Evolutionary conservation across 1,139 yeast genomes (phyloP), one percentile per base, ranked within the genome.

Genomic region (Yamadazyma dushanensis): DNA sequence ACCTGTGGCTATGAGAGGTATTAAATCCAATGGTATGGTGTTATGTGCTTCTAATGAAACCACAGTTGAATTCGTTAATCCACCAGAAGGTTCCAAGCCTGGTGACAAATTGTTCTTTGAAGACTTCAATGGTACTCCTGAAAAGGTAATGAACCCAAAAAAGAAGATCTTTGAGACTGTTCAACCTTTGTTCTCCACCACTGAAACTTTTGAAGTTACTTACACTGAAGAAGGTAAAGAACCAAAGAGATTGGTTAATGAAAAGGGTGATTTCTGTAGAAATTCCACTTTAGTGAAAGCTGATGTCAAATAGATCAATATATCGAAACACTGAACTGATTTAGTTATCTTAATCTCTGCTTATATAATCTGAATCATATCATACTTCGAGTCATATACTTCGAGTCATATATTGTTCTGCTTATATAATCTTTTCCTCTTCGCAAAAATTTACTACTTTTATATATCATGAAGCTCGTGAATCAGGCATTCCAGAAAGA

Each of bases 61-160:
- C 30, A 59, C 52, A 7, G 96, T 92, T 39, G 97, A 94, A 66
- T 88, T 94, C 54, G 94, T 92, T 49, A 83, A 84, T 62, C 97
- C 97, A 41, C 99, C 99, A 47, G 79, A 78, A 27, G 96, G 90
- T n/a, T 78, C 96, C 31, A 78, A 87, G 68, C 81, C 98, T 10
- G 99, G 99, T 66, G 98, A 94, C 66, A 89, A 89, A 73, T 76
- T 92, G 47, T 89, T 87, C 76, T 92, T 94, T 56, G 96, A 89
- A 67, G 94, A 87, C 41, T 89, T 71, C 61, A 83, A 88, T 54
- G 87, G 87, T 46, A 78, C 76, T 39, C 98, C 99, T 47, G 95
- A 89, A 65, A 79, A 88, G 59, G 94, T 83, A 59, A 75, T 94
- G 64, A 90, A 92, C 70, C 98, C 99, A 52, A 94, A 94, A 82